phyloP scores from a whole-genome alignment of 805 yeast genomes.

The Candida verbasci region DNA sequence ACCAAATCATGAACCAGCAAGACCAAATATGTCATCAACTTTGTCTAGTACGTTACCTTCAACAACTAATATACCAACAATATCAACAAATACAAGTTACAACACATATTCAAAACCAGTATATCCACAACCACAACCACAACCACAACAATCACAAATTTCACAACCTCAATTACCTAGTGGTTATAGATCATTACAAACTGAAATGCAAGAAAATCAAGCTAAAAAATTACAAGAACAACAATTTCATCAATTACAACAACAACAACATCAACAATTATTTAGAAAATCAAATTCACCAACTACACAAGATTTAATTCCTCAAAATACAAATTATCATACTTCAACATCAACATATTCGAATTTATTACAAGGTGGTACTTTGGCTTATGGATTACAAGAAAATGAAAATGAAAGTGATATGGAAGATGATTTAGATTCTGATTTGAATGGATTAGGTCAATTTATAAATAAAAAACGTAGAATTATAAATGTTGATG shows the following conservation, averaged over 20 bases:
- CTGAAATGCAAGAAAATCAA: conserved; percentile 10
- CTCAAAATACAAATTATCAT: conserved; percentile 18
- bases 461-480: conserved; percentile 22
- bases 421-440: background rate
- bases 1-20: conserved; percentile 9
- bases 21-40: background rate
- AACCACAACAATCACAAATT: background rate
- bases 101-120: background rate
- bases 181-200: conserved; percentile 11
- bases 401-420: conserved; percentile 5
- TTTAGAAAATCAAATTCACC: conserved; percentile 14
- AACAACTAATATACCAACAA: background rate
- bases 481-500: conserved; percentile 13
- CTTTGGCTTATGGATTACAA: conserved; percentile 30
- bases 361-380: conserved; percentile 35
- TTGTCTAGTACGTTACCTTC: background rate
- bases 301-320: conserved; percentile 10
- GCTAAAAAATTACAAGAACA: conserved; percentile 14
- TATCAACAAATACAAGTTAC: background rate
- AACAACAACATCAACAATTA: conserved; percentile 13
- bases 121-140: background rate
- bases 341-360: conserved; percentile 32
- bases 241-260: conserved; percentile 15
- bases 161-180: conserved; percentile 9
- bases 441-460: conserved; percentile 14